Evolutionary conservation across 257 asterid species (phyloP), one percentile per base, ranked within the genome.

Genomic region (Datura wrightii): DNA sequence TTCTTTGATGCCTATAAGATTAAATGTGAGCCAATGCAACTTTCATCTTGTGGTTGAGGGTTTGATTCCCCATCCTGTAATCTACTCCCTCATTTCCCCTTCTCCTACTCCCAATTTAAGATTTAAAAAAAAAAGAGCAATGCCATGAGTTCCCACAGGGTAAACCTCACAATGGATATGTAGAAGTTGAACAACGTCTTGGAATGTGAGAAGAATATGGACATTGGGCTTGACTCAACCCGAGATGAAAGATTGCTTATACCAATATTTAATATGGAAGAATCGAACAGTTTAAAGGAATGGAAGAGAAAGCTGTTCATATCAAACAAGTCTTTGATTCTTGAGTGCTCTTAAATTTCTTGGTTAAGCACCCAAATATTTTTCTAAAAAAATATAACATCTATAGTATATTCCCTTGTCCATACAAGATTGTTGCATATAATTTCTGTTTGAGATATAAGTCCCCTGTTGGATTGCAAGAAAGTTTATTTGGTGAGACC

Each of bases 401-500:
- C 24, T 11, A 31, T 24, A 13, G 44, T 74, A 74, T 48, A 48
- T 11, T 52, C 60, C 15, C 56, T 24, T 13, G 24, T 74, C 59
- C 13, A 24, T 74, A 74, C 80, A 76, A 1, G 42, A 76, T 76
- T 50, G 81, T 50, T 76, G 39, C 42, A 76, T 14, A 76, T 6
- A 50, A 48, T 24, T 8, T 24, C 5, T 48, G n/a, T 72, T 72
- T 11, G 56, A 72, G 80, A 72, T 72, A 16, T 34, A 16, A 15
- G 6, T 39, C 53, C 34, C 52, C 8, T 15, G 79, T 69, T 69
- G 79, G 24, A 69, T 69, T 69, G 14, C 53, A 76, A 50, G 62
- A 76, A 76, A 48, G 82, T 76, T 50, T 24, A 24, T 13, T 52
- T 11, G 82, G 82, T 76, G 62, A 76, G 82, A 76, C n/a, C 62